Conservation (phyloP, 352 stramenopile genomes). For the Aphanomyces astaci region DNA sequence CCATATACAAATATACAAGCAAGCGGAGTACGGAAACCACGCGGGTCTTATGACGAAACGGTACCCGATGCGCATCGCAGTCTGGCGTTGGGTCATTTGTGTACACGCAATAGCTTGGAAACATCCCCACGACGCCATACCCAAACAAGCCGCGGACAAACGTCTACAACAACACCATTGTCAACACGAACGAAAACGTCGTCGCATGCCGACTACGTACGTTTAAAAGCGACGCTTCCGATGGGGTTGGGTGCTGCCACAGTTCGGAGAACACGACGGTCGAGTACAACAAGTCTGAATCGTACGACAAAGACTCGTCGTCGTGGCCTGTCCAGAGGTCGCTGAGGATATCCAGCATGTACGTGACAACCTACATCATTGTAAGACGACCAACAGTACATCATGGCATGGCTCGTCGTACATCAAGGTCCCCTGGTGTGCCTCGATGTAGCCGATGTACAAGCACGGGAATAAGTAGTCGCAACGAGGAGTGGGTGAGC, state of each 20-base stretch:
- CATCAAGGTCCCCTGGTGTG: slow-evolving; percentile 20
- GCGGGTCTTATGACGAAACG: too few relatives aligned
- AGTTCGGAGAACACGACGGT: background rate
- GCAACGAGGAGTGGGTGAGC: slow-evolving; percentile 21
- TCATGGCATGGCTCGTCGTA: background rate
- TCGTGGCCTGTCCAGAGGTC: too few relatives aligned
- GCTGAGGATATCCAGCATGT: background rate
- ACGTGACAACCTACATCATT: background rate
- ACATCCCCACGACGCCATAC: too few relatives aligned
- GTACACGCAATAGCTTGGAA: background rate
- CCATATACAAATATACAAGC: too few relatives aligned
- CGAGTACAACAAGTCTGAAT: background rate
- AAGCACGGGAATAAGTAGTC: slow-evolving; percentile 31
- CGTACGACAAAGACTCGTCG: too few relatives aligned
- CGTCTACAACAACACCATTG: too few relatives aligned
- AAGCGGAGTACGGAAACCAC: too few relatives aligned
- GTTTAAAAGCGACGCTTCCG: background rate
- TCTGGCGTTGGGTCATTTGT: background rate
- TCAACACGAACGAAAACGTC: too few relatives aligned
- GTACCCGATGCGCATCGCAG: too few relatives aligned
- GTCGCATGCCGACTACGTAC: background rate
- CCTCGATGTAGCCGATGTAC: slow-evolving; percentile 35
- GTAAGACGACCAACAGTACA: background rate
- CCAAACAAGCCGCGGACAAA: too few relatives aligned
- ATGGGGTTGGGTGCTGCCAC: background rate